Evolutionary conservation across 176 grass and related monocot species (phyloP).

Genomic region (Aechmea fasciata): DNA sequence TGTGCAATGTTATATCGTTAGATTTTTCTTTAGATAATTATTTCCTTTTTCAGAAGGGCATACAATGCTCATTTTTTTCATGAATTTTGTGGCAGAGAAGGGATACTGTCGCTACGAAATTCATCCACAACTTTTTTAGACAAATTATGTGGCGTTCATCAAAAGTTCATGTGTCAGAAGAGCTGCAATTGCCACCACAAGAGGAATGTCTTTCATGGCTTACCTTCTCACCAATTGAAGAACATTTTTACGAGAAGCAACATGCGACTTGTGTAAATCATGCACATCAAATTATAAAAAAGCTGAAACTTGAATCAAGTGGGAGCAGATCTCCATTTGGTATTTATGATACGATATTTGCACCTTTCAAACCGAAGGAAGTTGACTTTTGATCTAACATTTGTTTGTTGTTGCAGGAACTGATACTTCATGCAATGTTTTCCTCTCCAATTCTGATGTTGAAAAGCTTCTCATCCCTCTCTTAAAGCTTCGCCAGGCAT

Average conservation of each 20-base stretch:
- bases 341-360: constrained; percentile 10
- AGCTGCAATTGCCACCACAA: constrained; percentile 71
- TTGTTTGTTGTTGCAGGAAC: constrained; percentile 28
- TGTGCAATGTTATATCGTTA: neutral
- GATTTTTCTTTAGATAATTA: neutral
- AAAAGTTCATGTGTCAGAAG: constrained; percentile 75
- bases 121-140: constrained; percentile 68
- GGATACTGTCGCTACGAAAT: constrained; percentile 62
- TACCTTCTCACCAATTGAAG: constrained; percentile 81
- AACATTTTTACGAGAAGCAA: constrained; percentile 97
- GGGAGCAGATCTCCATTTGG: constrained; percentile 41
- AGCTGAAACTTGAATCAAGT: constrained; percentile 43
- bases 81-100: constrained; percentile 50
- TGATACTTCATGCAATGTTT: constrained; percentile 34
- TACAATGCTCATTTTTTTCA: constrained; percentile 27
- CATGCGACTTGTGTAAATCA: constrained; percentile 78
- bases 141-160: constrained; percentile 99
- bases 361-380: neutral
- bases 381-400: constrained; percentile 5
- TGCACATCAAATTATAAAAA: constrained; percentile 91
- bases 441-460: constrained; percentile 68
- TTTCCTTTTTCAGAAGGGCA: constrained; percentile 17
- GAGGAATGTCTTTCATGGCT: constrained; percentile 83
- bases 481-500: constrained; percentile 90
- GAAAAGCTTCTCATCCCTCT: constrained; percentile 69